Evolutionary conservation across 306 rosid species (phyloP).

Genomic region (Fragaria vesca): DNA sequence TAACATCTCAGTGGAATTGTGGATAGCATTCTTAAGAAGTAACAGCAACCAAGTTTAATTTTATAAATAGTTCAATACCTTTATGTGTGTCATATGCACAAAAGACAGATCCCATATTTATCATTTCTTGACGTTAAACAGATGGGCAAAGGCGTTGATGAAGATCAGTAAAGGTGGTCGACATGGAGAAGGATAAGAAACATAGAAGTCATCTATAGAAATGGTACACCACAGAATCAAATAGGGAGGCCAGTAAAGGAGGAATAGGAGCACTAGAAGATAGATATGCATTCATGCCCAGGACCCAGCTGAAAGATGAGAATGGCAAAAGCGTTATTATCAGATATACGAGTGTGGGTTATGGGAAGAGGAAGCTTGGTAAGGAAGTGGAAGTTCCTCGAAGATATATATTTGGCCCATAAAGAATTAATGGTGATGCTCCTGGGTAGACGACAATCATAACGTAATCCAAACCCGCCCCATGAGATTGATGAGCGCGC

Average conservation of each 20-base stretch:
- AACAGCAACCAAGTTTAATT: neutral
- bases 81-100: neutral
- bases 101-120: neutral
- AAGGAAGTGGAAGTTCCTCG: slow-evolving; percentile 8
- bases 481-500: neutral
- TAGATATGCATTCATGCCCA: too few species aligned
- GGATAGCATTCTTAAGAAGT: neutral
- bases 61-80: neutral
- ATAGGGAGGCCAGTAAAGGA: neutral
- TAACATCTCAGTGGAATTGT: neutral
- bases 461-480: slow-evolving; percentile 16
- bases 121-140: neutral
- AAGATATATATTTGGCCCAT: neutral
- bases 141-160: neutral
- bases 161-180: too few species aligned
- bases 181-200: neutral
- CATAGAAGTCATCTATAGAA: neutral
- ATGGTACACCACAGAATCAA: neutral
- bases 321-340: neutral
- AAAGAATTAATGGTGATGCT: slow-evolving; percentile 3
- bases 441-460: slow-evolving; percentile 8
- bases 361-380: neutral
- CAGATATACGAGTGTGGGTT: neutral
- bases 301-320: neutral
- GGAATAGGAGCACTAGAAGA: neutral